phyloP scores from a whole-genome alignment of 2,329 filamentous ascomycete species.

The Teratosphaeria pseudoeucalypti region DNA sequence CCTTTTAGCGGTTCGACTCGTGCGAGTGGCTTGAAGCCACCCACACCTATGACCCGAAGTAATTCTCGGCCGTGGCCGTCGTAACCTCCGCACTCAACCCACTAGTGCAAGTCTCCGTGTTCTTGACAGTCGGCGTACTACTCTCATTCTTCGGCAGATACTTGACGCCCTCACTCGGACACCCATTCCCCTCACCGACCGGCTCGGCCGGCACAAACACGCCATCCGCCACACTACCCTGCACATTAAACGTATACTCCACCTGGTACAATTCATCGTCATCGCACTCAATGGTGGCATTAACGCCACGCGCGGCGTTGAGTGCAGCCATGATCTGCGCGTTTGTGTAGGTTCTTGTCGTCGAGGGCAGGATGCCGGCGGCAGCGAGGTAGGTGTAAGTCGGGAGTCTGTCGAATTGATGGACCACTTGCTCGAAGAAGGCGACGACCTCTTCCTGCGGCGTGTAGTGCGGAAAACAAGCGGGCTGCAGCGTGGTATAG shows the following conservation, averaged over 20 bases:
- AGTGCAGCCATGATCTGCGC: constrained; percentile 35
- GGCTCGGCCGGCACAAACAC: constrained; percentile 46
- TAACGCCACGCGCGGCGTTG: constrained; percentile 30
- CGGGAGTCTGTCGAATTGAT: constrained; percentile 54
- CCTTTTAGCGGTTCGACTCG: too few species aligned
- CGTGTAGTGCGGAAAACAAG: too few species aligned
- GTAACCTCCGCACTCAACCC: background rate
- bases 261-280: constrained; percentile 38
- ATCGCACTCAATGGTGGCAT: constrained; percentile 40
- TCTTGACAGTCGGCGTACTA: background rate
- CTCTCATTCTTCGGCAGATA: constrained; percentile 46
- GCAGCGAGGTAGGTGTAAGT: constrained; percentile 52
- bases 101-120: background rate
- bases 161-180: constrained; percentile 49
- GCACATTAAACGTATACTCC: constrained; percentile 52
- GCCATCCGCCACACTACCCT: constrained; percentile 47
- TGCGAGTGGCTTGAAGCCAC: too few species aligned
- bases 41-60: too few species aligned
- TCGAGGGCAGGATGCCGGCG: constrained; percentile 49
- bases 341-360: constrained; percentile 47
- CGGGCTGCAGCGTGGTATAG: too few species aligned
- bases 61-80: background rate
- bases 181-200: constrained; percentile 49
- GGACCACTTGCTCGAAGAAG: constrained; percentile 56
- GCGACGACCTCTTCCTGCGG: constrained; percentile 50